Conservation (phyloP, 495 filamentous ascomycete species). For the Lophiotrema nucula region DNA sequence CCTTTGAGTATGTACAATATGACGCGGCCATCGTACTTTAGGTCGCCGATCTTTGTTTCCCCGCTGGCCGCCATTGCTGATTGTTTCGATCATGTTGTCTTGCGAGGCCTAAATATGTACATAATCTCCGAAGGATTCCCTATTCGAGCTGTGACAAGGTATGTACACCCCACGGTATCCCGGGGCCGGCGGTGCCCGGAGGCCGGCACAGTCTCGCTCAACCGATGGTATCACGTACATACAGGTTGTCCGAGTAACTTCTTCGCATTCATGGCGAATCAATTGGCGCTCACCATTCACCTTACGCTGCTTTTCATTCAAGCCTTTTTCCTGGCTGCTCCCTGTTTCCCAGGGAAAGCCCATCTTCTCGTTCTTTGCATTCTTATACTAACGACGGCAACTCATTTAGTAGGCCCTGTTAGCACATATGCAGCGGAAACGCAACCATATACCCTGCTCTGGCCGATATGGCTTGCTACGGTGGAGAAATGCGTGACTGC, state of each 20-base stretch:
- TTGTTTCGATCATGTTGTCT: too few species aligned
- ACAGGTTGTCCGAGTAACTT: too few species aligned
- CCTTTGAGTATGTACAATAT: conserved; percentile 37
- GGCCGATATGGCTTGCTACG: conserved; percentile 12
- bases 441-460: conserved; percentile 6
- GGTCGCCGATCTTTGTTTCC: conserved; percentile 24
- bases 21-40: conserved; percentile 29
- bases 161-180: too few species aligned
- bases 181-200: too few species aligned
- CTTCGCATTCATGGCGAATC: too few species aligned
- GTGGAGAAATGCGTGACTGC: conserved; percentile 5
- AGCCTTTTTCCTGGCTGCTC: not conserved
- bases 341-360: not conserved
- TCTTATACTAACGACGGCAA: not conserved
- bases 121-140: too few species aligned
- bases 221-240: too few species aligned
- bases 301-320: not conserved
- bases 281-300: not conserved
- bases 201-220: too few species aligned
- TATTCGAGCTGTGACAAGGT: too few species aligned
- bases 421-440: not conserved
- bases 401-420: not conserved
- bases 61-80: conserved; percentile 19
- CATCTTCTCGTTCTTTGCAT: not conserved
- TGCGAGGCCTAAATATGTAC: too few species aligned